Conservation (phyloP, 1,139 yeast species). For the Lodderomyces orthopsilosis region DNA sequence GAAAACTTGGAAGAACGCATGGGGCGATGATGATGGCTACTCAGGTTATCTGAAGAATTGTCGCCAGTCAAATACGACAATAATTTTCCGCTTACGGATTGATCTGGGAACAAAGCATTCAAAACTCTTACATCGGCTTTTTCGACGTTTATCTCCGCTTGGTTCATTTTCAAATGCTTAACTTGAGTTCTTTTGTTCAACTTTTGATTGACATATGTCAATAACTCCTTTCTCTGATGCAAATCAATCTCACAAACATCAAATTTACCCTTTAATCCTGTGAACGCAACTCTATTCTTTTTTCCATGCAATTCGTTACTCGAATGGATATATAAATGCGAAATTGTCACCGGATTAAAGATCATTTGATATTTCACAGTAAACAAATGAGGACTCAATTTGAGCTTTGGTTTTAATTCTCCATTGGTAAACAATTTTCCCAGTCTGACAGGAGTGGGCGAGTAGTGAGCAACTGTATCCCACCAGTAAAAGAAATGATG, state of each 20-base stretch:
- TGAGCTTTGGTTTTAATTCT: slow-evolving; percentile 37
- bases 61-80: slow-evolving; percentile 40
- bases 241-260: slow-evolving; percentile 68
- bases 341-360: slow-evolving; percentile 68
- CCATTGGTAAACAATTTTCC: slow-evolving; percentile 58
- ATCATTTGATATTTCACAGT: slow-evolving; percentile 79
- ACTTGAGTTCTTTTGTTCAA: slow-evolving; percentile 55
- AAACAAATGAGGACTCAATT: slow-evolving; percentile 74
- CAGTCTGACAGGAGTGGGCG: slow-evolving; percentile 71
- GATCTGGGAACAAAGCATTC: slow-evolving; percentile 63
- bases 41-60: slow-evolving; percentile 11
- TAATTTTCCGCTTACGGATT: slow-evolving; percentile 46
- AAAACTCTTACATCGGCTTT: slow-evolving; percentile 73
- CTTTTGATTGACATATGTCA: slow-evolving; percentile 54
- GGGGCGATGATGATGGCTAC: slow-evolving; percentile 2
- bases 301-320: slow-evolving; percentile 35
- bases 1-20: slow-evolving; percentile 8
- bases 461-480: slow-evolving; percentile 65
- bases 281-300: slow-evolving; percentile 52
- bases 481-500: slow-evolving; percentile 81
- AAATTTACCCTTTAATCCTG: slow-evolving; percentile 78
- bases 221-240: slow-evolving; percentile 76
- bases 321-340: slow-evolving; percentile 65
- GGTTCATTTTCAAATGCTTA: slow-evolving; percentile 64
- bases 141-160: slow-evolving; percentile 72